Evolutionary conservation across 441 rosid species (phyloP), one percentile per base, ranked within the genome.

Genomic region (Manihot esculenta): DNA sequence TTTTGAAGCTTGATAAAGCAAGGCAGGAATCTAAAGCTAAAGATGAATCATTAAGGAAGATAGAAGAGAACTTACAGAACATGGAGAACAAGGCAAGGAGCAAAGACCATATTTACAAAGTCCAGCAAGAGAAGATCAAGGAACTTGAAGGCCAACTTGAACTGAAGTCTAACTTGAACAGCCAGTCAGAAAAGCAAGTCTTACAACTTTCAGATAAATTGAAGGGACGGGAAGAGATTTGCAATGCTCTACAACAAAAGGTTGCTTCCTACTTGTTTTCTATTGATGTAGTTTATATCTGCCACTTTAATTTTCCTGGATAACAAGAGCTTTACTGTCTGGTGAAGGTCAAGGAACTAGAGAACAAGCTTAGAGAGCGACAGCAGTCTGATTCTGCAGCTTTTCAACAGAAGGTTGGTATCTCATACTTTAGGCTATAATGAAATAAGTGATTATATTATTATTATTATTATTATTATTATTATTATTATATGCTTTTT

Each of bases 101-200:
- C 65, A 87, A 85, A 75, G 95, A 88, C 70, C 84, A 84, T 4
- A 70, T 80, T 23, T 84, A 72, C 83, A 86, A 71, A 80, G 83
- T 55, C 72, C 90, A 83, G 72, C 92, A 82, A 72, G 97, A 84
- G 72, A 94, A 82, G 84, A 84, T 85, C 51, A 89, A 83, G 79
- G 97, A 93, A 71, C 85, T 93, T 24, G 96, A 91, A 74, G 75
- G 79, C 71, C 96, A 86, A 70, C 81, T 91, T 76, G 96, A 88
- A 50, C 64, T 76, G 50, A 89, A 80, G 77, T 26, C 74, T 35
- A 55, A 75, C 41, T 67, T 76, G 66, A 81, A 86, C 42, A 82
- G 78, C 79, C 89, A 86, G 80, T 80, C 84, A 21, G 95, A 91
- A 73, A 89, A 83, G 80, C 92, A 87, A 81, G 50, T 77, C 30